Conservation (phyloP, 305 asterid genomes). For the Petunia hybrid region DNA sequence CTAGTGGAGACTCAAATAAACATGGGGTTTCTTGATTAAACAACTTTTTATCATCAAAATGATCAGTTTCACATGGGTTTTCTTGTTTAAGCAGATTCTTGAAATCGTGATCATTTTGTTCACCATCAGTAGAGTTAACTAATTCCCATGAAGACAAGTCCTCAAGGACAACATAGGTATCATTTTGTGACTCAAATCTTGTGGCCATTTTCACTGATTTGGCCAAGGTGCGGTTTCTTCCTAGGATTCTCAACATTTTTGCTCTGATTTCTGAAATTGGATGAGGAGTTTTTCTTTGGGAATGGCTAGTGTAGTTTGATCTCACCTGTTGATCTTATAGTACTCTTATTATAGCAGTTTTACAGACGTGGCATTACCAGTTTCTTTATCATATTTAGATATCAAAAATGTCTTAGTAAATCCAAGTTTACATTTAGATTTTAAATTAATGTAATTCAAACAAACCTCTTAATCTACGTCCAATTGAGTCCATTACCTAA, state of each 20-base stretch:
- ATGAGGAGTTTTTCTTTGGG: constrained; percentile 46
- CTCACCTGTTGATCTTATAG: too few species aligned
- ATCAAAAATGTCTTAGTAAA: too few species aligned
- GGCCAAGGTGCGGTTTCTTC: constrained; percentile 53
- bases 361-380: background rate
- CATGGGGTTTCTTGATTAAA: constrained; percentile 35
- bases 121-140: constrained; percentile 59
- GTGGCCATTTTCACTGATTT: constrained; percentile 42
- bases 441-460: too few species aligned
- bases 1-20: background rate
- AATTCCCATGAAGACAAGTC: constrained; percentile 77
- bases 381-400: too few species aligned
- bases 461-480: too few species aligned
- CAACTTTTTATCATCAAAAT: too few species aligned
- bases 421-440: too few species aligned
- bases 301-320: constrained; percentile 17
- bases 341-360: background rate
- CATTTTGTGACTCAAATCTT: constrained; percentile 40
- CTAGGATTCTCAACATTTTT: constrained; percentile 55
- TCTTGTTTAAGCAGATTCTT: constrained; percentile 19
- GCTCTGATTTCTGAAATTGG: constrained; percentile 33
- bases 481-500: too few species aligned
- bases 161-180: constrained; percentile 42
- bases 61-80: constrained; percentile 43
- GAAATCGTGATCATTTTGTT: constrained; percentile 44